These are phyloP conservation scores for Marchantia paleacea DNA, from an alignment of 225 moss, liverwort and hornwort species.

Conservation along the genomic window DNA sequence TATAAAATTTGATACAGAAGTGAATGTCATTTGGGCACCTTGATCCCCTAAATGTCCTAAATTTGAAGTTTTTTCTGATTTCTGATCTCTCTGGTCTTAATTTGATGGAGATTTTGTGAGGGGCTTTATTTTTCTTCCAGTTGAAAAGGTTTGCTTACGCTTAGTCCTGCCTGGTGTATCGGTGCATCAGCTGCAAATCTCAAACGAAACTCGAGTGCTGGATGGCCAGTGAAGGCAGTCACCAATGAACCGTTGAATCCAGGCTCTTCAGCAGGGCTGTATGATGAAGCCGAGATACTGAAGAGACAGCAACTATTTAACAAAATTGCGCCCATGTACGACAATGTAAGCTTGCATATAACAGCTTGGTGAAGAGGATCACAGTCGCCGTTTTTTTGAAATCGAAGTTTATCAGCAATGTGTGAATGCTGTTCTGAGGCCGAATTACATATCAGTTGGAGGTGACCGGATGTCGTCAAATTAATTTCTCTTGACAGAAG, in stretches of 20 bases:
- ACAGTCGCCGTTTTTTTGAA: background rate
- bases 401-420: background rate
- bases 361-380: background rate
- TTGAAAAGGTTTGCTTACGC: background rate
- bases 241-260: background rate
- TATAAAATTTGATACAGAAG: too few relatives aligned
- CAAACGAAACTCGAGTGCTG: background rate
- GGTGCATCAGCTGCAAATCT: background rate
- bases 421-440: background rate
- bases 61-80: background rate
- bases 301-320: slow-evolving; percentile 83
- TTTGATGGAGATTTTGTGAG: background rate
- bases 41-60: too few relatives aligned
- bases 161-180: background rate
- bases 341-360: slow-evolving; percentile 37
- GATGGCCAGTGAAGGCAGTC: background rate
- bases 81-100: background rate
- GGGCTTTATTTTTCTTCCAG: background rate
- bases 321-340: slow-evolving; percentile 83
- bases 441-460: background rate
- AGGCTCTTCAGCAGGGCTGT: slow-evolving; percentile 1
- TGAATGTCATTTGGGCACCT: too few relatives aligned
- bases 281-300: slow-evolving; percentile 54
- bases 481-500: slow-evolving; percentile 30
- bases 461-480: slow-evolving; percentile 6